Evolutionary conservation across 495 filamentous ascomycete genomes (phyloP).

Genomic region (Podospora sp.): DNA sequence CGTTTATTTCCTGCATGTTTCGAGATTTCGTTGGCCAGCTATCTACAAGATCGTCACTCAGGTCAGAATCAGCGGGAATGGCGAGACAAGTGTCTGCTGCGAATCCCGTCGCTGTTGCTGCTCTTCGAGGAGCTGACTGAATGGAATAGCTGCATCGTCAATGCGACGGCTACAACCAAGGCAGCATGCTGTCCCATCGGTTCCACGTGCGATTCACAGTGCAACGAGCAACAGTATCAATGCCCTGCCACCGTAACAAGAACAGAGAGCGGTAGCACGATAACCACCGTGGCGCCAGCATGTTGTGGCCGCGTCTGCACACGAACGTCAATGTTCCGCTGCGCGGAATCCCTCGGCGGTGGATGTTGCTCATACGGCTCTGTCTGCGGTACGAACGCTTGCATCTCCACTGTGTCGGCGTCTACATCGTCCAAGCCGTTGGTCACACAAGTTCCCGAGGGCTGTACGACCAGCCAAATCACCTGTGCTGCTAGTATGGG

Average conservation of each 20-base stretch:
- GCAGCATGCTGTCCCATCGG: slow-evolving; percentile 46
- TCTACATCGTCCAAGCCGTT: slow-evolving; percentile 23
- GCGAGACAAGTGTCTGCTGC: no score
- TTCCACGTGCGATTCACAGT: slow-evolving; percentile 38
- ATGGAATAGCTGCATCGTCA: slow-evolving; percentile 34
- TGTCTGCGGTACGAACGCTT: slow-evolving; percentile 35
- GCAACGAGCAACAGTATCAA: slow-evolving; percentile 27
- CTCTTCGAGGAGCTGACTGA: slow-evolving; percentile 1
- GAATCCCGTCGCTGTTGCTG: no score
- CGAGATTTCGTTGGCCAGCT: not conserved
- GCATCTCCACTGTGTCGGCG: slow-evolving; percentile 32
- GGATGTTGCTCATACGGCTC: slow-evolving; percentile 48
- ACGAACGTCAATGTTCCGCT: slow-evolving; percentile 42
- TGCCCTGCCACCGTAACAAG: slow-evolving; percentile 28
- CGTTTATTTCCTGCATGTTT: not conserved
- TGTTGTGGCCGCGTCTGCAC: slow-evolving; percentile 47
- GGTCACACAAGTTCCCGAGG: slow-evolving; percentile 38
- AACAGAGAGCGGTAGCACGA: slow-evolving; percentile 18
- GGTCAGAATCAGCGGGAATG: not conserved
- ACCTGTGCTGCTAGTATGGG: slow-evolving; percentile 66
- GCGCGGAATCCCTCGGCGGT: slow-evolving; percentile 43
- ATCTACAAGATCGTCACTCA: not conserved
- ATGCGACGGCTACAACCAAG: slow-evolving; percentile 21
- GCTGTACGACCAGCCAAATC: slow-evolving; percentile 75
- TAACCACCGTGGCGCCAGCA: slow-evolving; percentile 27